A percentile compares a stretch with the other conserved stretches of the same genome.
These are phyloP conservation scores for Turritis glabra DNA, from an alignment of 345 rosid species.

Conservation along the genomic window DNA sequence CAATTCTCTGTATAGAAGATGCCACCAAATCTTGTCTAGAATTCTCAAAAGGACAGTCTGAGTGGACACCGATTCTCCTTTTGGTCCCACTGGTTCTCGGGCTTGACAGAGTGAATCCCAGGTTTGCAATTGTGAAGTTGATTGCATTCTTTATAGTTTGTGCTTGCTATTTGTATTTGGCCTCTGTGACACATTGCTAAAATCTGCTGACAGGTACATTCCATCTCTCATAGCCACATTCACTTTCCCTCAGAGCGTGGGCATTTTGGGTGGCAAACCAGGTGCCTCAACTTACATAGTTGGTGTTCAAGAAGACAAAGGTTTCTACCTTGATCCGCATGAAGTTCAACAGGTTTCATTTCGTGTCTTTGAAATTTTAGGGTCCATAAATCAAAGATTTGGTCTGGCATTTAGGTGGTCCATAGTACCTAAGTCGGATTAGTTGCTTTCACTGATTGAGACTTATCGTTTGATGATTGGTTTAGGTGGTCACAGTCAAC, in stretches of 20 bases:
- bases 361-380: no score
- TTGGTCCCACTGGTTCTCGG: slow-evolving; percentile 98
- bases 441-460: not conserved
- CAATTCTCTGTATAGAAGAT: slow-evolving; percentile 83
- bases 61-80: slow-evolving; percentile 81
- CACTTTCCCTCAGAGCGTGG: slow-evolving; percentile 89
- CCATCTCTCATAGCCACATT: slow-evolving; percentile 77
- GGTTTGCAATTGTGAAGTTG: slow-evolving; percentile 47
- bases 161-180: not conserved
- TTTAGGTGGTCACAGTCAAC: slow-evolving; percentile 60
- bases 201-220: slow-evolving; percentile 58
- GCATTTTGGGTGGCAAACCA: slow-evolving; percentile 93
- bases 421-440: no score
- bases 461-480: slow-evolving; percentile 17
- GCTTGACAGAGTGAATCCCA: slow-evolving; percentile 81
- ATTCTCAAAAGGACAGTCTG: slow-evolving; percentile 60
- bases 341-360: slow-evolving; percentile 61
- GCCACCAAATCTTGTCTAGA: slow-evolving; percentile 64
- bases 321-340: slow-evolving; percentile 92
- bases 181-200: not conserved
- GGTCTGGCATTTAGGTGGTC: no score
- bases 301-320: slow-evolving; percentile 84
- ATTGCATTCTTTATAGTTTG: not conserved
- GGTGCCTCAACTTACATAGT: slow-evolving; percentile 87
- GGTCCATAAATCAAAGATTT: no score